Evolutionary conservation across 768 basidiomycete species (phyloP).

Genomic region (Filobasidium wieringae): DNA sequence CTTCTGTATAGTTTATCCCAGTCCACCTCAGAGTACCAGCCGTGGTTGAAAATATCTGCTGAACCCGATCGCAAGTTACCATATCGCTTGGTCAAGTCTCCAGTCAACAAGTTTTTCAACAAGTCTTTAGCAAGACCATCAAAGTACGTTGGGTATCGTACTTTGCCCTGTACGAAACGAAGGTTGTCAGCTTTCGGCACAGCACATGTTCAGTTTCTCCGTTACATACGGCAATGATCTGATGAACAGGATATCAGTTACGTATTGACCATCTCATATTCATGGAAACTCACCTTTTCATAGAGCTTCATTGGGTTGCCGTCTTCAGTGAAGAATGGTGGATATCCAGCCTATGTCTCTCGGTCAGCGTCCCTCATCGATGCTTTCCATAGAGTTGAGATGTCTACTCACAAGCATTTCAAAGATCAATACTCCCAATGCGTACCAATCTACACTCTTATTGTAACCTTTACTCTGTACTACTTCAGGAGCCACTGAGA

Average conservation of each 20-base stretch:
- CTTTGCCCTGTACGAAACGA: conserved; percentile 35
- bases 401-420: conserved; percentile 39
- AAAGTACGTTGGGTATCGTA: conserved; percentile 41
- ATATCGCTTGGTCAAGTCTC: conserved; percentile 39
- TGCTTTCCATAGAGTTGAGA: background rate
- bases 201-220: background rate
- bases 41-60: conserved; percentile 39
- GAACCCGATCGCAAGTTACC: conserved; percentile 39
- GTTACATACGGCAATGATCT: conserved; percentile 17
- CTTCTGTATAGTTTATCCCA: conserved; percentile 68
- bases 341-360: conserved; percentile 37
- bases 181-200: background rate
- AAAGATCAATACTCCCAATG: conserved; percentile 39
- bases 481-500: conserved; percentile 39
- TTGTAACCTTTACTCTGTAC: conserved; percentile 42
- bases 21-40: conserved; percentile 76
- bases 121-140: conserved; percentile 38
- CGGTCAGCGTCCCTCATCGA: background rate
- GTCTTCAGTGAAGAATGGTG: conserved; percentile 41
- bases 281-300: conserved; percentile 39
- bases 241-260: background rate
- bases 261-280: background rate
- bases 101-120: conserved; percentile 39
- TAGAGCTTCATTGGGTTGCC: conserved; percentile 42
- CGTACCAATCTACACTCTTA: conserved; percentile 42